Evolutionary conservation across 164 flowering plant species (phyloP), one percentile per base, ranked within the genome.

Genomic region (Berberis vulgaris): DNA sequence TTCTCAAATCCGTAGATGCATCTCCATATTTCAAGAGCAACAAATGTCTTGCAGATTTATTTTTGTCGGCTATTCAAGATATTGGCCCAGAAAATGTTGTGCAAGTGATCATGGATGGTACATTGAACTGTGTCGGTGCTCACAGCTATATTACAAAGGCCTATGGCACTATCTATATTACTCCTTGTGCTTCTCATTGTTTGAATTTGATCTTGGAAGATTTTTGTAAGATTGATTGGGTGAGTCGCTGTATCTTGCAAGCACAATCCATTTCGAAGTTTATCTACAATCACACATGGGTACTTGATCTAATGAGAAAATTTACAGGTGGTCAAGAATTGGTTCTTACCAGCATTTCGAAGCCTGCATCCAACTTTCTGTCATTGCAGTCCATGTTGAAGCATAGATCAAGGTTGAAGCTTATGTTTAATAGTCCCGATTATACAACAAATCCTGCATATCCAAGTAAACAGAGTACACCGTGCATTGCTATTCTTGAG

Each of bases 151-250:
- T 93, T 45, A 45, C 71, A 72, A 91, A 86, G 81, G 86, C 73
- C 62, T 88, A 90, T 64, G 81, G 81, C 56, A 77, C 79, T 40
- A 78, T 93, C 44, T 90, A 90, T 65, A 86, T 83, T 64, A 84
- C 94, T 64, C 92, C 89, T 45, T 93, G 97, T 74, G 94, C 89
- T 66, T 83, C 90, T 65, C 86, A 85, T n/a, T 88, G 96, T 71
- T 57, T 93, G 75, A 86, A 86, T 69, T 52, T 74, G 42, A 90
- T 93, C 41, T 80, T 93, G 64, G 96, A 93, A 69, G 98, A 93
- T 55, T 86, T 93, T 65, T 85, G 84, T n/a, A 84, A 84, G 73
- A 77, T 89, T 52, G 94, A 89, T 75, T 92, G 96, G 96, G 88
- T 92, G 63, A 86, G 73, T 69, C 67, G 87, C 65, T 87, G 96